A percentile compares a stretch with the other conserved stretches of the same genome.
phyloP scores from a whole-genome alignment of 805 yeast genomes.

The Lipomyces sp. region DNA sequence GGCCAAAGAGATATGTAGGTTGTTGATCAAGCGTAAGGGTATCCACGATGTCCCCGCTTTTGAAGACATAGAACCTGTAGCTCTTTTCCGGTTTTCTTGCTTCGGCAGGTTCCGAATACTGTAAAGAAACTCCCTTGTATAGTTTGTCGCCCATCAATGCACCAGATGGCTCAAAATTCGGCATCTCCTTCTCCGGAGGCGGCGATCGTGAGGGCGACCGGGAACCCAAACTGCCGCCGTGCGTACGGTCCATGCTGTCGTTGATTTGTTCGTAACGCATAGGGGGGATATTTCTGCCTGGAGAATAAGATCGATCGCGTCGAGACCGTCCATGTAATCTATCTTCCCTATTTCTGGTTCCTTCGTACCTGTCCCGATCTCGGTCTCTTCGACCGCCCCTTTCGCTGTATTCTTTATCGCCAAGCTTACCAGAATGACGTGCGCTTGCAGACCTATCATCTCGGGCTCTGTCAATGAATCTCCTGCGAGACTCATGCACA shows the following conservation, averaged over 20 bases:
- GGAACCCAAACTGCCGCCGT: not conserved
- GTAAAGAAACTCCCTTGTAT: slow-evolving; percentile 31
- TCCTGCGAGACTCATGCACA: slow-evolving; percentile 9
- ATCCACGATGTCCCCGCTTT: slow-evolving; percentile 32
- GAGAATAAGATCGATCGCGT: slow-evolving; percentile 1
- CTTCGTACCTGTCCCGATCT: not conserved
- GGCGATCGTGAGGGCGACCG: slow-evolving; percentile 1
- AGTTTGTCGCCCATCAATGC: slow-evolving; percentile 33
- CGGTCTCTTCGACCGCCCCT: not conserved
- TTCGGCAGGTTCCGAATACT: slow-evolving; percentile 38
- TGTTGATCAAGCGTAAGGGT: slow-evolving; percentile 31
- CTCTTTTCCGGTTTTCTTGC: slow-evolving; percentile 33
- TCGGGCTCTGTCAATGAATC: not conserved
- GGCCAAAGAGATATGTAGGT: slow-evolving; percentile 36
- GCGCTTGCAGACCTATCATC: not conserved
- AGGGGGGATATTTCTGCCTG: not conserved
- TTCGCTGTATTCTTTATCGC: not conserved
- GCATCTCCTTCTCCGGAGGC: slow-evolving; percentile 27
- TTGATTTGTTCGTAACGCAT: slow-evolving; percentile 19
- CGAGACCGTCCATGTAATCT: slow-evolving; percentile 1
- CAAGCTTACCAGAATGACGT: not conserved
- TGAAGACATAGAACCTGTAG: slow-evolving; percentile 37
- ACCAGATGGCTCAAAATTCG: slow-evolving; percentile 34
- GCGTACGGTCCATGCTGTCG: slow-evolving; percentile 14
- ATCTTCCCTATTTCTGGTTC: not conserved